Evolutionary conservation across 2,329 filamentous ascomycete species (phyloP).

Genomic region (Colletotrichum sp.): DNA sequence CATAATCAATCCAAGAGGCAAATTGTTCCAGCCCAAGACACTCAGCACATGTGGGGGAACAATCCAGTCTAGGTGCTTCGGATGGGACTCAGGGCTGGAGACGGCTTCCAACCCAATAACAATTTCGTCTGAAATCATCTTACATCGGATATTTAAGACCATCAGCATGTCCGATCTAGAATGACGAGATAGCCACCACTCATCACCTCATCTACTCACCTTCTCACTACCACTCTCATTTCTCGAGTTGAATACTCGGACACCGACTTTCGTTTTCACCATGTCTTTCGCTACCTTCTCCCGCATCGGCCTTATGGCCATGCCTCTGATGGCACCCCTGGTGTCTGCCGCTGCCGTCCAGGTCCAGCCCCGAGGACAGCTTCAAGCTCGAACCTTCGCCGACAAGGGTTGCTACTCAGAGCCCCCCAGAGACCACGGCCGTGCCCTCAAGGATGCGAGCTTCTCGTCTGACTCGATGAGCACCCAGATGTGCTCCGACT

Average conservation of each 20-base stretch:
- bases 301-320: not conserved
- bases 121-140: not conserved
- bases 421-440: not conserved
- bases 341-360: not conserved
- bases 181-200: not conserved
- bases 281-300: not conserved
- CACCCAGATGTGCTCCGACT: slow-evolving; percentile 33
- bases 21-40: not conserved
- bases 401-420: not conserved
- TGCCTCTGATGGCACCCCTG: not conserved
- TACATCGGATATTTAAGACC: not conserved
- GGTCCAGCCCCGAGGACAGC: not conserved
- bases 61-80: not conserved
- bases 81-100: not conserved
- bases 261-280: not conserved
- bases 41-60: not conserved
- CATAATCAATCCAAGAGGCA: not conserved
- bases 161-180: not conserved
- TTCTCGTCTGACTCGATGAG: slow-evolving; percentile 32
- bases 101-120: not conserved
- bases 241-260: not conserved
- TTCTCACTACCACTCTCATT: not conserved
- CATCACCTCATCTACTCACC: not conserved
- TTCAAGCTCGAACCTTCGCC: not conserved
- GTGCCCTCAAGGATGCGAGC: slow-evolving; percentile 32